Evolutionary conservation across 208 protist species (phyloP), one percentile per base, ranked within the genome.

Genomic region (Angomonas ambiguus): DNA sequence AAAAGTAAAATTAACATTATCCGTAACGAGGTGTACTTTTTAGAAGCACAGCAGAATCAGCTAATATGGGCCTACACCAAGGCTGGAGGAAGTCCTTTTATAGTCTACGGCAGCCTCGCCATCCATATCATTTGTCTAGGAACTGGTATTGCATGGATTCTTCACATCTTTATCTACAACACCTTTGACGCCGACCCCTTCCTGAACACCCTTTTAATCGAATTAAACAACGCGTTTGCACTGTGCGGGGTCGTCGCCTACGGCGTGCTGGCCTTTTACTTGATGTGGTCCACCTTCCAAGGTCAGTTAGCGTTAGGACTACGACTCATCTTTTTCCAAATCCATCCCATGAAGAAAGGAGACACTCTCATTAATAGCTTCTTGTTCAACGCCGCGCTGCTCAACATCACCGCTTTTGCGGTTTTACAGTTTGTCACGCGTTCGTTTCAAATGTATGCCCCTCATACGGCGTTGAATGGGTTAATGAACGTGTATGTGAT

Each of bases 321-420:
- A 11, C 82, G 85, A 57, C 69, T 95, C 49, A 57, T 95, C 31
- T 78, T 94, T 53, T 93, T 96, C 63, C 79, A 85, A 53, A 88
- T 96, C 24, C 81, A 96, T 62, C 91, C 91, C 0, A 93, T 96
- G 85, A 89, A 92, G 68, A 41, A 91, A 38, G 85, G 87, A 27
- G 91, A 77, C 56, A 98, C 97, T 6, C 82, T 98, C 38, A 92
- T 98, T 72, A 97, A 97, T 71, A 74, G 92, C 25, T 97, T 98
- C 53, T 68, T 98, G 0, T 98, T 98, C 81, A 98, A 98, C 77
- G 77, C 80, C 18, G 82, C 81, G 28, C 71, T 98, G 16, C 91
- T 98, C 38, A 73, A 97, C 20, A 81, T 98, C 53, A 93, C 85
- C 28, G 87, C 89, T 20, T 86, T 96, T 30, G 76, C 91, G 41